Percentiles rank a stretch among this genome's conserved stretches.
Evolutionary conservation across 805 yeast genomes (phyloP).

Genomic region (Tanozyma kutaoensis): DNA sequence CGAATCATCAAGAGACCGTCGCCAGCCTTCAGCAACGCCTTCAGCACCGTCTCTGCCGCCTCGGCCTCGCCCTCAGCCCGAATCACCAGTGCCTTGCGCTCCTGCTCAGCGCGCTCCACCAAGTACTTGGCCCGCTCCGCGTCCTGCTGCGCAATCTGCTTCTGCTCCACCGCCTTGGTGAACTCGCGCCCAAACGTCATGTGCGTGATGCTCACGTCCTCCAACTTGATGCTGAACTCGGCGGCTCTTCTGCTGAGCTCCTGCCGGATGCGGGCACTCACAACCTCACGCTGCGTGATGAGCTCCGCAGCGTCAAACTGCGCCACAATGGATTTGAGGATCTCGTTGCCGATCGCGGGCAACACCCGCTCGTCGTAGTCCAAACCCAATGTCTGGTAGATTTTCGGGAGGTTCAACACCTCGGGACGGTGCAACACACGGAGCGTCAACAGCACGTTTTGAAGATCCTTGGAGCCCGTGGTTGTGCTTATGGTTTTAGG

Average conservation of each 20-base stretch:
- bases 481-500: conserved; percentile 89
- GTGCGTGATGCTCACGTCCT: conserved; percentile 96
- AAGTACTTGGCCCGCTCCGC: conserved; percentile 89
- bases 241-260: conserved; percentile 73
- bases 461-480: conserved; percentile 95
- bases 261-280: conserved; percentile 75
- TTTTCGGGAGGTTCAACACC: conserved; percentile 64
- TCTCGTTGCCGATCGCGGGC: conserved; percentile 89
- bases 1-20: conserved; percentile 89
- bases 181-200: conserved; percentile 94
- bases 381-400: conserved; percentile 82
- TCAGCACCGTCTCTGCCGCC: conserved; percentile 89
- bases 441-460: conserved; percentile 85
- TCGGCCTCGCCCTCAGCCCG: conserved; percentile 99
- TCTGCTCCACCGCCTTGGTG: conserved; percentile 96
- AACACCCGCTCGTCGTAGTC: conserved; percentile 93
- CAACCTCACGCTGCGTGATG: conserved; percentile 94
- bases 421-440: conserved; percentile 93
- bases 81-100: conserved; percentile 85
- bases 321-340: conserved; percentile 79
- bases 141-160: conserved; percentile 98
- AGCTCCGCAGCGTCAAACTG: conserved; percentile 94
- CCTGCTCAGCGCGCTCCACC: conserved; percentile 92
- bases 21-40: conserved; percentile 87
- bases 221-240: conserved; percentile 84